These are phyloP conservation scores for Botryotinia narcissicola DNA, from an alignment of 2,329 filamentous ascomycete genomes.

Conservation along the genomic window DNA sequence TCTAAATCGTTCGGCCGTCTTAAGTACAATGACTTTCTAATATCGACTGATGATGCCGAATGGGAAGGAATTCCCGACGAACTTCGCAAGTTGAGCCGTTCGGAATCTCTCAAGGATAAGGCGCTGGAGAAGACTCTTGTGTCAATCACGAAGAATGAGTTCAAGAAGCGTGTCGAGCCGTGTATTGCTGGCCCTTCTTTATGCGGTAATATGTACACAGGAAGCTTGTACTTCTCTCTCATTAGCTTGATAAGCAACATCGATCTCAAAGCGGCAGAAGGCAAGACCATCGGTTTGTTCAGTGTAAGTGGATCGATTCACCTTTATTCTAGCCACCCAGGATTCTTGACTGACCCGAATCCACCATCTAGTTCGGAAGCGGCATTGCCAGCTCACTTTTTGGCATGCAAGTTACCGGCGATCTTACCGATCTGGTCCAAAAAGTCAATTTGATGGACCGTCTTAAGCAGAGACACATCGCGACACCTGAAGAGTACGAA, in stretches of 20 bases:
- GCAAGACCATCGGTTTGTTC: slow-evolving; percentile 4
- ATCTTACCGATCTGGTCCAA: neutral
- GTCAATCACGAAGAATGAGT: neutral
- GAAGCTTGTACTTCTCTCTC: slow-evolving; percentile 1
- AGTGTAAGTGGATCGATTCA: neutral
- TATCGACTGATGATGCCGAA: neutral
- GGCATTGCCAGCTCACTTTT: slow-evolving; percentile 3
- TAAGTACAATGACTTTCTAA: neutral
- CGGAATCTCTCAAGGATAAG: neutral
- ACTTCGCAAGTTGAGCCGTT: neutral
- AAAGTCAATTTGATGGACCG: neutral
- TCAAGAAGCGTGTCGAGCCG: neutral
- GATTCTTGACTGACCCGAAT: neutral
- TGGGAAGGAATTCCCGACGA: neutral
- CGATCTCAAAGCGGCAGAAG: neutral
- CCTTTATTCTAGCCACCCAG: neutral
- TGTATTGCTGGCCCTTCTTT: slow-evolving; percentile 2
- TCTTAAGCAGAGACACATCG: neutral
- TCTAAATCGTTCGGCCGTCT: slow-evolving; percentile 2
- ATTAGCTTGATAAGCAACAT: slow-evolving; percentile 11
- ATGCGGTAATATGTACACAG: slow-evolving; percentile 15
- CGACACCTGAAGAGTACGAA: slow-evolving; percentile 4
- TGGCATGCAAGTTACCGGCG: neutral
- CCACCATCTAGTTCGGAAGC: neutral
- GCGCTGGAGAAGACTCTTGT: neutral